Percentiles rank a stretch among this genome's conserved stretches.
Evolutionary conservation across 192 early-diverging fungal genomes (phyloP).

Genomic region (Coemansia sp.): DNA sequence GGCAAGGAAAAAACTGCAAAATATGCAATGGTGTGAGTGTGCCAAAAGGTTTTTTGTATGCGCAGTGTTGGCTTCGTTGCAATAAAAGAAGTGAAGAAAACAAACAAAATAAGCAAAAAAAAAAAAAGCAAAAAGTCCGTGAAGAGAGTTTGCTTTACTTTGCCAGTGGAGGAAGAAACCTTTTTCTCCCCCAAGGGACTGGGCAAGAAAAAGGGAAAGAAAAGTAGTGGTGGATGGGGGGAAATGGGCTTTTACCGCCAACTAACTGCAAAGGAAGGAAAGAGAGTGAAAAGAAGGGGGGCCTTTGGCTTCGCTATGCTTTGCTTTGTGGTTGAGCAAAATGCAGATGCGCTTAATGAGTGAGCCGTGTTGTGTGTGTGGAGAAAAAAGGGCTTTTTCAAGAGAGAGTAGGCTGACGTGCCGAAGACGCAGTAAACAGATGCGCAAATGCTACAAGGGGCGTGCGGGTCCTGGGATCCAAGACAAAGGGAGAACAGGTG

Average conservation of each 20-base stretch:
- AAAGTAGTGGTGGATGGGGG: background rate
- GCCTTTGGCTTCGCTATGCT: no score
- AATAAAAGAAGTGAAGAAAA: constrained; percentile 9
- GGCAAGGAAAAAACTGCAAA: constrained; percentile 9
- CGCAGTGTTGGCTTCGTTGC: constrained; percentile 5
- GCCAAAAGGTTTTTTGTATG: constrained; percentile 9
- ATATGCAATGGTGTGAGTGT: constrained; percentile 11
- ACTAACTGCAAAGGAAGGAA: no score
- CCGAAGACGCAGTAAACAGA: no score
- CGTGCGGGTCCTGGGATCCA: no score
- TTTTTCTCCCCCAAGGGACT: constrained; percentile 3
- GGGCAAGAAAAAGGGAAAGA: background rate
- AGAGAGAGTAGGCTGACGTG: no score
- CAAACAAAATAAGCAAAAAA: constrained; percentile 13
- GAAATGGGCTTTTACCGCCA: no score
- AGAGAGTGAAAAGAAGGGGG: background rate
- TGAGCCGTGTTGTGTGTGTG: no score
- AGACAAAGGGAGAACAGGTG: no score
- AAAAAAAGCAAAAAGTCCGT: constrained; percentile 7
- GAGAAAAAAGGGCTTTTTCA: no score
- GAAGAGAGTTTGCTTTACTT: background rate
- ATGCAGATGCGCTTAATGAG: no score
- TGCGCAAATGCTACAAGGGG: no score
- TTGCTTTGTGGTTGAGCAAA: no score
- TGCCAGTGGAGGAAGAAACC: background rate